Evolutionary conservation across 1,284 basidiomycete genomes (phyloP).

Genomic region (Mycosarcoma mackinlayi): DNA sequence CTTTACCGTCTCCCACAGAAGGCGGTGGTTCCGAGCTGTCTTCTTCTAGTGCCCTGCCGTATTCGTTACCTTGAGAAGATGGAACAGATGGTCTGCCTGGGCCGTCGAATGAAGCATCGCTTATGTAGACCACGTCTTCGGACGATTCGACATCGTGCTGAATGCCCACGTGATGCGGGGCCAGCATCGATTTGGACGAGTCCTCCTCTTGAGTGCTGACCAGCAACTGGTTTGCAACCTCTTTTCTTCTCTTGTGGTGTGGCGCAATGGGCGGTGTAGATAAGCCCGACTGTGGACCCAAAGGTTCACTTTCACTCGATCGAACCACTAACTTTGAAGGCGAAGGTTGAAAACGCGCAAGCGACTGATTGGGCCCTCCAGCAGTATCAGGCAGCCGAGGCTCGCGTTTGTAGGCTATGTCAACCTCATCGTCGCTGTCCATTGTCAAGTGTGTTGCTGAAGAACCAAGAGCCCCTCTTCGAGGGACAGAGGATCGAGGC

Average conservation of each 20-base stretch:
- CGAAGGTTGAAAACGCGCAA: slow-evolving; percentile 12
- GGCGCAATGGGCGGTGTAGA: slow-evolving; percentile 16
- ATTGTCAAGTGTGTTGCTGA: slow-evolving; percentile 7
- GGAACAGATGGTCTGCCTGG: background rate
- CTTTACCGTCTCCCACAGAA: background rate
- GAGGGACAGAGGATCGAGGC: slow-evolving; percentile 1
- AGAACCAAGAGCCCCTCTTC: slow-evolving; percentile 21
- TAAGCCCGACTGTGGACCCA: background rate
- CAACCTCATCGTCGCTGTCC: slow-evolving; percentile 28
- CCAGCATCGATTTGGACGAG: slow-evolving; percentile 6
- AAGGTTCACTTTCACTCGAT: slow-evolving; percentile 2
- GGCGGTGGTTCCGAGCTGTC: background rate
- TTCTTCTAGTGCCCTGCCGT: too few relatives aligned
- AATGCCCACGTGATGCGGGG: too few relatives aligned
- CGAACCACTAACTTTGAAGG: slow-evolving; percentile 14
- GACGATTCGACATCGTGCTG: background rate
- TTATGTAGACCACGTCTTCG: slow-evolving; percentile 15
- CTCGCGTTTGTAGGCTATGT: background rate
- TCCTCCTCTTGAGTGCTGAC: slow-evolving; percentile 27
- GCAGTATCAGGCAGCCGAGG: slow-evolving; percentile 8
- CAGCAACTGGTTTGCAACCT: slow-evolving; percentile 6
- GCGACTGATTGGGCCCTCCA: slow-evolving; percentile 5
- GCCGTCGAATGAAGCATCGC: slow-evolving; percentile 13
- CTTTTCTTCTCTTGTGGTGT: slow-evolving; percentile 1
- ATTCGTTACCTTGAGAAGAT: too few relatives aligned